Conservation (phyloP, 2,329 filamentous ascomycete species). For the Trichophyton equinum region DNA sequence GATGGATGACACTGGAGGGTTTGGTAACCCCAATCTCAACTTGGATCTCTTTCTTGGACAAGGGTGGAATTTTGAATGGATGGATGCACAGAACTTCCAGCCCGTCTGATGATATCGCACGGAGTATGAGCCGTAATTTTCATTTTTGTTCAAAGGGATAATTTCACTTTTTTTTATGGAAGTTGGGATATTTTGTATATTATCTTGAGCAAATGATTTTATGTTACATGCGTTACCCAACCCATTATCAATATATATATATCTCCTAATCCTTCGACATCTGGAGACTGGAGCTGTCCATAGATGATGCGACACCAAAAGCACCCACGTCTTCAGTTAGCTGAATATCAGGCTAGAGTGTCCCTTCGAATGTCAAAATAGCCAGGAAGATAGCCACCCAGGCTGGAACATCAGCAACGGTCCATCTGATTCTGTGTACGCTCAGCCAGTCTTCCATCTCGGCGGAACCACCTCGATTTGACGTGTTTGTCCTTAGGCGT, state of each 20-base stretch:
- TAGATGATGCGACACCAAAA: too few species aligned
- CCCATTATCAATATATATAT: not conserved
- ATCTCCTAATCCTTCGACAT: too few species aligned
- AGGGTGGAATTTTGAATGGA: conserved; percentile 31
- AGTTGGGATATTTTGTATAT: not conserved
- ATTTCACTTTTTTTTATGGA: not conserved
- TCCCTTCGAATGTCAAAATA: conserved; percentile 5
- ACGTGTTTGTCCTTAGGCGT: conserved; percentile 8
- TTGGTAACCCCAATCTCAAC: conserved; percentile 17
- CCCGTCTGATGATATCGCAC: not conserved
- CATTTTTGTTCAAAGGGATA: not conserved
- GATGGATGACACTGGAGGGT: conserved; percentile 14
- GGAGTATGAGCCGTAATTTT: not conserved
- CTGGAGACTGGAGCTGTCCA: too few species aligned
- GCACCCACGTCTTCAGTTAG: too few species aligned
- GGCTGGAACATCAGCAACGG: conserved; percentile 11
- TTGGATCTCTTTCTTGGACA: conserved; percentile 28
- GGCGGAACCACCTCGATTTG: conserved; percentile 3
- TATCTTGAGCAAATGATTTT: not conserved
- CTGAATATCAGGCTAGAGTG: not conserved
- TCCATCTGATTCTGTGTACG: conserved; percentile 12
- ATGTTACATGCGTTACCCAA: not conserved
- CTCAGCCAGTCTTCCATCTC: conserved; percentile 12
- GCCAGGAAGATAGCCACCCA: conserved; percentile 12
- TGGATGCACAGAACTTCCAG: conserved; percentile 12